Conservation (phyloP, 352 stramenopile species). For the Phytophthora sp. region DNA sequence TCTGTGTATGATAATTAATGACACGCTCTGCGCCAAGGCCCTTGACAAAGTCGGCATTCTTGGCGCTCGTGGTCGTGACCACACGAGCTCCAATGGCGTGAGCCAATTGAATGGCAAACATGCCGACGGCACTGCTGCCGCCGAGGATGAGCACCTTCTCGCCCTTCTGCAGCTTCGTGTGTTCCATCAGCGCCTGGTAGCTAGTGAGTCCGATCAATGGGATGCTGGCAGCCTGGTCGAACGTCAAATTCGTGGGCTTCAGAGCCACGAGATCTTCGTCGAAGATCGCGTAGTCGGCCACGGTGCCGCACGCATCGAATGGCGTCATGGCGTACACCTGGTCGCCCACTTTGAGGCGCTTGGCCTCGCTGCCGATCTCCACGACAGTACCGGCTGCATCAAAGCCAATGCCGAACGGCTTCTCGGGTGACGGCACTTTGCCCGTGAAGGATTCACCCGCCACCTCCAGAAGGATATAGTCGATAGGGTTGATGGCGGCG, state of each 20-base stretch:
- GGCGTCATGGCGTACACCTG: conserved; percentile 34
- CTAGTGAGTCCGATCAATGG: conserved; percentile 44
- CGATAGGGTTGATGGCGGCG: conserved; percentile 40
- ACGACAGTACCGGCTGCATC: conserved; percentile 37
- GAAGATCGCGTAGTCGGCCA: conserved; percentile 42
- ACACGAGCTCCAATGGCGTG: conserved; percentile 37
- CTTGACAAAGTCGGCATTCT: conserved; percentile 37
- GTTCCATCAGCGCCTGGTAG: conserved; percentile 43
- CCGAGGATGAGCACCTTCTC: conserved; percentile 55
- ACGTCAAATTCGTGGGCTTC: conserved; percentile 52
- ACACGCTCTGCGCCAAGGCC: conserved; percentile 37
- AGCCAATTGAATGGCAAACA: conserved; percentile 56
- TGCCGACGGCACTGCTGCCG: conserved; percentile 42
- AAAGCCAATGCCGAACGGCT: conserved; percentile 31
- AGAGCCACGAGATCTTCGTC: conserved; percentile 44
- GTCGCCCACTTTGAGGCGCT: conserved; percentile 33
- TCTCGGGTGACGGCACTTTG: conserved; percentile 15
- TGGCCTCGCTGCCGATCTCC: conserved; percentile 22
- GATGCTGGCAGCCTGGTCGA: conserved; percentile 46
- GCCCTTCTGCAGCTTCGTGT: conserved; percentile 48
- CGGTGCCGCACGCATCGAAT: conserved; percentile 30
- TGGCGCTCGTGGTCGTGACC: conserved; percentile 34
- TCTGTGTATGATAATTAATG: conserved; percentile 45
- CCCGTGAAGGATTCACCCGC: conserved; percentile 20
- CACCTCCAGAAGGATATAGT: conserved; percentile 36